These are phyloP conservation scores for Hanseniaspora gamundiae DNA, from an alignment of 1,139 yeast genomes.

Conservation along the genomic window DNA sequence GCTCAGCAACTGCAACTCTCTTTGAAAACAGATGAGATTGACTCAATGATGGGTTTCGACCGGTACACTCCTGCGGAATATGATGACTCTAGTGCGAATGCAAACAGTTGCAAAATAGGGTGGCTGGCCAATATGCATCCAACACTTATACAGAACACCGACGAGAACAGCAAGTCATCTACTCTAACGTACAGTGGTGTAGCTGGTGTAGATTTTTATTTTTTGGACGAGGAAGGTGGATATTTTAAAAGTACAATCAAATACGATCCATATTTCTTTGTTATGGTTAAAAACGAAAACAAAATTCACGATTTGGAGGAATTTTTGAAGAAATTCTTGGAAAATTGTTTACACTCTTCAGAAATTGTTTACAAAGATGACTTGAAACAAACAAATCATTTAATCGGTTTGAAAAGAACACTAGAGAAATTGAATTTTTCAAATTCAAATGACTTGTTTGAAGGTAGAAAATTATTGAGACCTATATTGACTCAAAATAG, in stretches of 20 bases:
- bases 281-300: constrained; percentile 56
- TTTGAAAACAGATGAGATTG: constrained; percentile 47
- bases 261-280: constrained; percentile 78
- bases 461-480: constrained; percentile 54
- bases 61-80: constrained; percentile 28
- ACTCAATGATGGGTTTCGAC: constrained; percentile 74
- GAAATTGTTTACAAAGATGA: constrained; percentile 61
- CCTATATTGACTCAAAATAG: constrained; percentile 68
- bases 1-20: constrained; percentile 23
- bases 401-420: constrained; percentile 60
- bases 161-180: constrained; percentile 31
- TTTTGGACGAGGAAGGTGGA: constrained; percentile 96
- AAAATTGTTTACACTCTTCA: constrained; percentile 45
- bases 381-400: constrained; percentile 68
- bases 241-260: constrained; percentile 76
- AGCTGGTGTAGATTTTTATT: constrained; percentile 89
- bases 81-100: constrained; percentile 43
- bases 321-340: constrained; percentile 56
- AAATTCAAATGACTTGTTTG: constrained; percentile 60
- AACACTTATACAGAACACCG: constrained; percentile 23
- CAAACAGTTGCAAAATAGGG: constrained; percentile 41
- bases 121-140: constrained; percentile 87
- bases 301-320: constrained; percentile 64
- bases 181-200: constrained; percentile 49
- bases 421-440: constrained; percentile 62